Conservation (phyloP, 106 monocot genomes). For the Posidonia australis region DNA sequence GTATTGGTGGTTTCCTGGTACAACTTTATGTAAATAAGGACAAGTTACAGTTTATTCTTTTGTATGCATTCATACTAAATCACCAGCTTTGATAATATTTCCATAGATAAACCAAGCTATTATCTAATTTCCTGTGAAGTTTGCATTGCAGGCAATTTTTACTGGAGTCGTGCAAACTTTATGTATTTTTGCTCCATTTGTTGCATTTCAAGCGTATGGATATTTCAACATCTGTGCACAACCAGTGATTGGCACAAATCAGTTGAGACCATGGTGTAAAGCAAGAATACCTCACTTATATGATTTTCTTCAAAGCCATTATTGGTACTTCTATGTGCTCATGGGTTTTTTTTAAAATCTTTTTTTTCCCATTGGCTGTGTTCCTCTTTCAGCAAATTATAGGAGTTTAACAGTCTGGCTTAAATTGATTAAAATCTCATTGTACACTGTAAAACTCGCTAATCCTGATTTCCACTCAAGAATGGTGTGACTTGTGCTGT, state of each 20-base stretch:
- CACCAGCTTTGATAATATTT: background rate
- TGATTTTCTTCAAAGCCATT: constrained; percentile 85
- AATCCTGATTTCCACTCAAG: too few species aligned
- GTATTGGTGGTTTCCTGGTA: too few species aligned
- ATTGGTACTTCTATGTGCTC: constrained; percentile 51
- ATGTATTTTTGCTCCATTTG: constrained; percentile 58
- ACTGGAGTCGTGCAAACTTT: constrained; percentile 20
- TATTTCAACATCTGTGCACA: constrained; percentile 55
- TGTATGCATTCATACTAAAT: too few species aligned
- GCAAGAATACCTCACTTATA: constrained; percentile 57
- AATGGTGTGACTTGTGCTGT: too few species aligned
- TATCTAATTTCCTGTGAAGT: constrained; percentile 19
- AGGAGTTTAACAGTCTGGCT: background rate
- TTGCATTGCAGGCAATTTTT: constrained; percentile 34
- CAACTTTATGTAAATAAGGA: too few species aligned
- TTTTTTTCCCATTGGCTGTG: too few species aligned
- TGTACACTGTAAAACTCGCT: background rate
- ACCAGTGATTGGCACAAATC: constrained; percentile 12
- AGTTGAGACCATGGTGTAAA: constrained; percentile 78
- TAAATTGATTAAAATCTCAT: background rate
- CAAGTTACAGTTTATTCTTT: too few species aligned
- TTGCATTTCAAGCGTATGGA: constrained; percentile 73
- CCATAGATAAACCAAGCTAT: constrained; percentile 7
- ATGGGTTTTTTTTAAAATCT: background rate
- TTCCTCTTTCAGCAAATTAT: background rate